These are phyloP conservation scores for Blastobotrys petasosporus DNA, from an alignment of 1,139 yeast species.

Conservation along the genomic window DNA sequence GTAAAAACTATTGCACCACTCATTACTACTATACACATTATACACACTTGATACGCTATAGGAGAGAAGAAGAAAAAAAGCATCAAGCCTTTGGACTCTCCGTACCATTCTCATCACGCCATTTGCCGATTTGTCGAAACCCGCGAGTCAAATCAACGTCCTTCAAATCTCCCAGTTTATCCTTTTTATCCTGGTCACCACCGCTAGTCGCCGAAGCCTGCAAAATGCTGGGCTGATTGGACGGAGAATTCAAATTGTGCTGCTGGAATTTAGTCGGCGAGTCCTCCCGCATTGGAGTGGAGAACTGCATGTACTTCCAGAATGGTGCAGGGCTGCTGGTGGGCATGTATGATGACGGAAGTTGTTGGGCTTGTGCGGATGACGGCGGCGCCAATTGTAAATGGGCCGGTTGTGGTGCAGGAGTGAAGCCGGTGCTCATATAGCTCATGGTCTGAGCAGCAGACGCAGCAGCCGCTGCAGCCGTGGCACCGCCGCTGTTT, in stretches of 20 bases:
- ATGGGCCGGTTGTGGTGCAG: conserved; percentile 25
- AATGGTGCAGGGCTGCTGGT: conserved; percentile 39
- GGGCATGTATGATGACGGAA: conserved; percentile 39
- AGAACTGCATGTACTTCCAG: conserved; percentile 36
- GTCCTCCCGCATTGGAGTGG: conserved; percentile 6
- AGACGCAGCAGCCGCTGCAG: neutral
- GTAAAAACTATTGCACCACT: too few relatives aligned
- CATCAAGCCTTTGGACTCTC: neutral
- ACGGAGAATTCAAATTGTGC: neutral
- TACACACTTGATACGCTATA: neutral
- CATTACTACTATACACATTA: too few relatives aligned
- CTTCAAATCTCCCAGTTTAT: conserved; percentile 39
- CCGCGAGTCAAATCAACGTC: conserved; percentile 41
- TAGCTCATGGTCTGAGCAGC: neutral
- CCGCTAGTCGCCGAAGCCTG: neutral
- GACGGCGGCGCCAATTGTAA: conserved; percentile 37
- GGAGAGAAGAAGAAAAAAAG: neutral
- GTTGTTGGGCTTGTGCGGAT: conserved; percentile 36
- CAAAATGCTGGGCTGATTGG: neutral
- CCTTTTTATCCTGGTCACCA: neutral
- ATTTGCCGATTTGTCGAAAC: conserved; percentile 22
- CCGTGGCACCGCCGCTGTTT: neutral
- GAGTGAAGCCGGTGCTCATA: conserved; percentile 17
- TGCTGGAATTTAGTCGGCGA: conserved; percentile 4
- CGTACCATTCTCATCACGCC: conserved; percentile 10